These are phyloP conservation scores for Cucurbita ficifolia DNA, from an alignment of 306 rosid species.

Conservation along the genomic window DNA sequence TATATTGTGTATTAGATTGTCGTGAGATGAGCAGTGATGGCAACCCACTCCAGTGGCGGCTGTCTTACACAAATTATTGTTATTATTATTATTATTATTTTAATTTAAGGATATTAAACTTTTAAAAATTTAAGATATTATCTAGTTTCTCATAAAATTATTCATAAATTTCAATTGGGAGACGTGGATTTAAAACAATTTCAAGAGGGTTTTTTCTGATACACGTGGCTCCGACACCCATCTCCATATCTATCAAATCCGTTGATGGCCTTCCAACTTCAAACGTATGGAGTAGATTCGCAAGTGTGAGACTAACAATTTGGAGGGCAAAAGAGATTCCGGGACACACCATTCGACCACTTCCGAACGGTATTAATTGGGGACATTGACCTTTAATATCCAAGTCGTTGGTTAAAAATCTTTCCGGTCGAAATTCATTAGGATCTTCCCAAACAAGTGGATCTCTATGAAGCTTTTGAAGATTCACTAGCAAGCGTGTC, in stretches of 20 bases:
- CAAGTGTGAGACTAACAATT: conserved; percentile 8
- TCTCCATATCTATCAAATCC: conserved; percentile 16
- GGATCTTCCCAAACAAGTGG: conserved; percentile 20
- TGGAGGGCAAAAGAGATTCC: conserved; percentile 12
- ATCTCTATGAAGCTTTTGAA: conserved; percentile 15
- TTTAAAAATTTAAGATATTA: too few species aligned
- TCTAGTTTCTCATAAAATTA: background rate
- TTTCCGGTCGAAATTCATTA: conserved; percentile 4
- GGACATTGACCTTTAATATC: conserved; percentile 13
- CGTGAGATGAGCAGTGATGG: background rate
- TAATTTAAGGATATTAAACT: too few species aligned
- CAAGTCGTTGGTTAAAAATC: conserved; percentile 9
- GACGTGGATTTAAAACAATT: conserved; percentile 9
- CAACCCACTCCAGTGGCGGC: too few species aligned
- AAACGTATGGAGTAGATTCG: conserved; percentile 14
- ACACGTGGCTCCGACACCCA: conserved; percentile 12
- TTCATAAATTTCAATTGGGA: background rate
- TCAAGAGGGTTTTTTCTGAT: conserved; percentile 12
- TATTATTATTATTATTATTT: too few species aligned
- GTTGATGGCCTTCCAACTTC: background rate
- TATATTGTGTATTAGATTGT: background rate
- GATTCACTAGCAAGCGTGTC: conserved; percentile 16
- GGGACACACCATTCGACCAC: conserved; percentile 26
- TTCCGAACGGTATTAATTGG: conserved; percentile 18
- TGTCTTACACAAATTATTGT: too few species aligned